A percentile compares a stretch with the other conserved stretches of the same genome.
phyloP scores from a whole-genome alignment of 2,329 filamentous ascomycete species.

The Erysiphe pulchra region DNA sequence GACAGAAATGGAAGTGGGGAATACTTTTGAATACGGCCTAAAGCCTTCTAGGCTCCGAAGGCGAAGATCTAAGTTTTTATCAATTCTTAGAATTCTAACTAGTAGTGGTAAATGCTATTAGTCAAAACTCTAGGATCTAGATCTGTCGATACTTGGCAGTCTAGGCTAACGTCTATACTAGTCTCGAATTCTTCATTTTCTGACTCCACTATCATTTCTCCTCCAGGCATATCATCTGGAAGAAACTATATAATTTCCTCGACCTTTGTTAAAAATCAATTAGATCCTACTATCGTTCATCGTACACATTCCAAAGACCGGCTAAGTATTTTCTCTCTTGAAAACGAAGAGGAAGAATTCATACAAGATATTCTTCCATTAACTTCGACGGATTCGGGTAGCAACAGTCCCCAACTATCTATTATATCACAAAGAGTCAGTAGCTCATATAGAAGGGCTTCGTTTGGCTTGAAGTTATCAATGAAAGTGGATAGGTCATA shows the following conservation, averaged over 20 bases:
- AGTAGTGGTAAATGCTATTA: constrained; percentile 13
- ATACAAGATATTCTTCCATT: neutral
- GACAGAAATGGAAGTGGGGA: neutral
- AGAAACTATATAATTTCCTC: constrained; percentile 15
- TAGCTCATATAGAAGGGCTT: neutral
- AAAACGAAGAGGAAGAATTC: constrained; percentile 7
- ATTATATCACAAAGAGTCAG: neutral
- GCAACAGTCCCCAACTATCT: neutral
- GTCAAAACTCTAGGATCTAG: too few species aligned
- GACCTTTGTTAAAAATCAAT: constrained; percentile 15
- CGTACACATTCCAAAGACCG: constrained; percentile 16
- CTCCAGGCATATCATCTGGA: constrained; percentile 1
- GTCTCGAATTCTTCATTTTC: constrained; percentile 5
- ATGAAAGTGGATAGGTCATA: neutral
- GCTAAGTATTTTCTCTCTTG: constrained; percentile 14
- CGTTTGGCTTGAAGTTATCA: neutral
- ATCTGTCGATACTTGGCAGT: neutral
- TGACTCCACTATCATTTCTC: constrained; percentile 1
- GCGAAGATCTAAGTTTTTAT: constrained; percentile 18
- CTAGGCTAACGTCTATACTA: neutral
- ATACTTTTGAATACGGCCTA: constrained; percentile 1
- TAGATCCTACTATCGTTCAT: constrained; percentile 20
- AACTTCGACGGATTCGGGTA: neutral
- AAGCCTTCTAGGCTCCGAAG: constrained; percentile 16
- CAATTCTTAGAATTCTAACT: constrained; percentile 18